Evolutionary conservation across 495 filamentous ascomycete species (phyloP).

Genomic region (Glarea lozoyensis): DNA sequence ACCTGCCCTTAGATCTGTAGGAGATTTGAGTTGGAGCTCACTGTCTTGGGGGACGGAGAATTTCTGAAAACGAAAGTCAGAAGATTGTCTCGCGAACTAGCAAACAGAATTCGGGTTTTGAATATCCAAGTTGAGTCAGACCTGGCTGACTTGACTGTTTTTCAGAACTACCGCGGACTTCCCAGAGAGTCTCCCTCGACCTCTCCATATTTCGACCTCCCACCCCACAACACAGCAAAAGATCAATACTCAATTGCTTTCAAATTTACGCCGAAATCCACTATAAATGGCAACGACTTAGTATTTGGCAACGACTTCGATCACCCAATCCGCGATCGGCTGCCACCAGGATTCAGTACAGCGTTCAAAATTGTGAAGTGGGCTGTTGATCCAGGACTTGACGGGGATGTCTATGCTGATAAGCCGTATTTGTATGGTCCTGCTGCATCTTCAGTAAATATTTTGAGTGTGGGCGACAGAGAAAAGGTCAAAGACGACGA

Average conservation of each 20-base stretch:
- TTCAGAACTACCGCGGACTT: constrained; percentile 40
- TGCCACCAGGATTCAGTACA: constrained; percentile 76
- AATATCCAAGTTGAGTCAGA: too few relatives aligned
- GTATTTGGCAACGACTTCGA: constrained; percentile 94
- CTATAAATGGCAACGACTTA: constrained; percentile 60
- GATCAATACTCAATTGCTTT: constrained; percentile 81
- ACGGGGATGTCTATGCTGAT: constrained; percentile 82
- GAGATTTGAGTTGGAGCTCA: too few relatives aligned
- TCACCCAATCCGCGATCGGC: constrained; percentile 70
- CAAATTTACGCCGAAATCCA: constrained; percentile 55
- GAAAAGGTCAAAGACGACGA: constrained; percentile 6
- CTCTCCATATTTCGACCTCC: constrained; percentile 64
- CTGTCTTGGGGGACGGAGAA: too few relatives aligned
- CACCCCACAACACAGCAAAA: constrained; percentile 45
- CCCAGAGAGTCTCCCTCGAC: constrained; percentile 48
- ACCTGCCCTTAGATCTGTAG: too few relatives aligned
- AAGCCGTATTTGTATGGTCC: constrained; percentile 76
- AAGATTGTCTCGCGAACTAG: too few relatives aligned
- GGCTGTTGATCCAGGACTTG: constrained; percentile 77
- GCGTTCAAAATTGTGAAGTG: constrained; percentile 78
- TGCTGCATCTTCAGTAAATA: constrained; percentile 63
- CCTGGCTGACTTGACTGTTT: too few relatives aligned
- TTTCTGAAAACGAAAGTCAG: too few relatives aligned
- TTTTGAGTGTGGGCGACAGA: constrained; percentile 49
- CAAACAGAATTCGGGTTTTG: too few relatives aligned